phyloP scores from a whole-genome alignment of 1,284 basidiomycete genomes.

The Trichosporon sp. region DNA sequence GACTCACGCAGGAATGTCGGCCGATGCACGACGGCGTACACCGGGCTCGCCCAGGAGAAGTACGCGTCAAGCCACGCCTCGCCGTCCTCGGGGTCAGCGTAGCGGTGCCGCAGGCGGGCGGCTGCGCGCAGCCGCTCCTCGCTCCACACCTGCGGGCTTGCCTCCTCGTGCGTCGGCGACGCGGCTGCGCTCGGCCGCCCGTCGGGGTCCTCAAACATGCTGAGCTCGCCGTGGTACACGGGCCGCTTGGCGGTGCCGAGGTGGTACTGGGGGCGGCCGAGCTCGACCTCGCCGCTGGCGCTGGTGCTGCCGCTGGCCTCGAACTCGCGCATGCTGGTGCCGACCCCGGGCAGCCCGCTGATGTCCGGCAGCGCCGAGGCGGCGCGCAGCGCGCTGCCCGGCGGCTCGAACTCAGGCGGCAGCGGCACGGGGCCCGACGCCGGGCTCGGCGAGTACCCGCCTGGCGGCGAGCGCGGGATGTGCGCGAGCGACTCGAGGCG shows the following conservation, averaged over 20 bases:
- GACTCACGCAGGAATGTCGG: slow-evolving; percentile 15
- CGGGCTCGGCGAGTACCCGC: neutral
- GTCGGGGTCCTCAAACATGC: slow-evolving; percentile 16
- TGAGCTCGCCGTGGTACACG: slow-evolving; percentile 21
- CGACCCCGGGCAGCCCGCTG: neutral
- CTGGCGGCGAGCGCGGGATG: neutral
- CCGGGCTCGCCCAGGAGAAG: slow-evolving; percentile 24
- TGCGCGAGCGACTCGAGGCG: slow-evolving; percentile 17
- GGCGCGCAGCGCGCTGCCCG: slow-evolving; percentile 10
- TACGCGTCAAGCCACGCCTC: slow-evolving; percentile 23
- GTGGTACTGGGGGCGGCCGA: slow-evolving; percentile 22
- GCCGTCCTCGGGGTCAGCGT: slow-evolving; percentile 23
- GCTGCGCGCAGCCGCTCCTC: slow-evolving; percentile 17
- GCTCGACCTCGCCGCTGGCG: neutral
- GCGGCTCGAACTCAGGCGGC: neutral
- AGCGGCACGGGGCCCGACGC: neutral
- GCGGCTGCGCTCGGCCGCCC: slow-evolving; percentile 7
- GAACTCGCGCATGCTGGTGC: neutral
- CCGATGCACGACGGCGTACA: slow-evolving; percentile 18
- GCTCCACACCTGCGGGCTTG: slow-evolving; percentile 10
- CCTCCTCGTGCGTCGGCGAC: neutral
- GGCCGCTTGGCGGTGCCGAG: slow-evolving; percentile 19
- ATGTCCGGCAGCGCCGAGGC: neutral
- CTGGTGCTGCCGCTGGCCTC: neutral
- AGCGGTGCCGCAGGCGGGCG: slow-evolving; percentile 21